Conservation (phyloP, 768 basidiomycete genomes). For the Psilocybe cyanescens region DNA sequence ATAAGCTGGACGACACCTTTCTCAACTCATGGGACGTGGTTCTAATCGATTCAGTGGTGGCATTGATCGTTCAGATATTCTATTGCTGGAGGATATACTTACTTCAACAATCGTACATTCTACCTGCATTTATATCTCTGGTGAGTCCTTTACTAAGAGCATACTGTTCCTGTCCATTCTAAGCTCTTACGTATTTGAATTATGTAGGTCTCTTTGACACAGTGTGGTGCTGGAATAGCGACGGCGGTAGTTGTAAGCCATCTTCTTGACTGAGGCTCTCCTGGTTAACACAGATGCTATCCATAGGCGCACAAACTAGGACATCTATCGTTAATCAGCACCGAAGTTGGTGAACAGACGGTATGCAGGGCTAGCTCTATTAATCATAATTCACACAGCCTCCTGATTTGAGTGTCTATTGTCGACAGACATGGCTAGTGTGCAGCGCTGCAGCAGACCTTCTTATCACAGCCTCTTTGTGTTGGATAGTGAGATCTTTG, state of each 20-base stretch:
- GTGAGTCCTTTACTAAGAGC: background rate
- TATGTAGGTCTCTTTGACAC: conserved; percentile 2
- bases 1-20: conserved; percentile 5
- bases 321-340: conserved; percentile 8
- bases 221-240: conserved; percentile 9
- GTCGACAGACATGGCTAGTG: conserved; percentile 4
- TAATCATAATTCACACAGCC: background rate
- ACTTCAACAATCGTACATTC: conserved; percentile 1
- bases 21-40: conserved; percentile 13
- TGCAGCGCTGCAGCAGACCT: conserved; percentile 5
- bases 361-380: background rate
- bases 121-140: conserved; percentile 2
- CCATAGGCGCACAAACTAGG: conserved; percentile 7
- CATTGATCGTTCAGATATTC: conserved; percentile 8
- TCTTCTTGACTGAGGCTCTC: background rate
- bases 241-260: conserved; percentile 3
- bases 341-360: conserved; percentile 9
- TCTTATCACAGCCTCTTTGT: conserved; percentile 7
- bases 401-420: background rate
- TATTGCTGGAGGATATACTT: conserved; percentile 11
- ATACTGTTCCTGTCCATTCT: background rate
- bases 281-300: no score
- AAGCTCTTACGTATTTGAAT: background rate
- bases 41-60: conserved; percentile 8
- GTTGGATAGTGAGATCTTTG: conserved; percentile 1